Evolutionary conservation across 225 moss, liverwort and hornwort species (phyloP).

Genomic region (Lunularia cruciata): DNA sequence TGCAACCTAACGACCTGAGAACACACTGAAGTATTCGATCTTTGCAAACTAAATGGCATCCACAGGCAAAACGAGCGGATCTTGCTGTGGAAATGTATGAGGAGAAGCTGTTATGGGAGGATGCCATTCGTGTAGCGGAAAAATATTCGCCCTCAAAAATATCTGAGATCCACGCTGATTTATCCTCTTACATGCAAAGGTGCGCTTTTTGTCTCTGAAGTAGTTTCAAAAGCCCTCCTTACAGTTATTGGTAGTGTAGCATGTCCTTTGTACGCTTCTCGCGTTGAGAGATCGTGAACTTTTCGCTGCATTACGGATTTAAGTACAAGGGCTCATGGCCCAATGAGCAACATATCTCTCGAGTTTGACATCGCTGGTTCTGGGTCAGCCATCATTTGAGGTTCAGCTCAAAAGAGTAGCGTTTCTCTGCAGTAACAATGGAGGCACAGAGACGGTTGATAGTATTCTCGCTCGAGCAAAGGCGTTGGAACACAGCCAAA

Average conservation of each 20-base stretch:
- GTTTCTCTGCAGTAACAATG: constrained; percentile 56
- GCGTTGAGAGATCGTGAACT: too few relatives aligned
- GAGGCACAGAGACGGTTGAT: constrained; percentile 67
- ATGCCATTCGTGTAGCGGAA: constrained; percentile 77
- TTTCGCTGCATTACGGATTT: too few relatives aligned
- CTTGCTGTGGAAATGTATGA: constrained; percentile 86
- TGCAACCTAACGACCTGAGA: too few relatives aligned
- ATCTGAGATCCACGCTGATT: constrained; percentile 61
- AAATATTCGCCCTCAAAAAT: constrained; percentile 64
- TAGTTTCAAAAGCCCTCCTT: too few relatives aligned
- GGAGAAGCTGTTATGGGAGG: constrained; percentile 75
- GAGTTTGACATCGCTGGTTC: background rate
- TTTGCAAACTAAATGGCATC: too few relatives aligned
- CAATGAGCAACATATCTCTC: background rate
- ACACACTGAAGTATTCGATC: too few relatives aligned
- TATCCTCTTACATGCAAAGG: constrained; percentile 73
- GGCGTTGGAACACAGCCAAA: constrained; percentile 63
- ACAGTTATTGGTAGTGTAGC: too few relatives aligned
- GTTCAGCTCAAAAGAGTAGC: background rate
- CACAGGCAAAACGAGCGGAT: constrained; percentile 88
- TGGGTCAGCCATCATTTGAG: background rate
- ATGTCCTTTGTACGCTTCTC: too few relatives aligned
- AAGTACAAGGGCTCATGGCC: too few relatives aligned
- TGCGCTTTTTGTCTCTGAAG: constrained; percentile 1
- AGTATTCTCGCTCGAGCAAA: constrained; percentile 67